Evolutionary conservation across 345 rosid species (phyloP).

Genomic region (Turritis glabra): DNA sequence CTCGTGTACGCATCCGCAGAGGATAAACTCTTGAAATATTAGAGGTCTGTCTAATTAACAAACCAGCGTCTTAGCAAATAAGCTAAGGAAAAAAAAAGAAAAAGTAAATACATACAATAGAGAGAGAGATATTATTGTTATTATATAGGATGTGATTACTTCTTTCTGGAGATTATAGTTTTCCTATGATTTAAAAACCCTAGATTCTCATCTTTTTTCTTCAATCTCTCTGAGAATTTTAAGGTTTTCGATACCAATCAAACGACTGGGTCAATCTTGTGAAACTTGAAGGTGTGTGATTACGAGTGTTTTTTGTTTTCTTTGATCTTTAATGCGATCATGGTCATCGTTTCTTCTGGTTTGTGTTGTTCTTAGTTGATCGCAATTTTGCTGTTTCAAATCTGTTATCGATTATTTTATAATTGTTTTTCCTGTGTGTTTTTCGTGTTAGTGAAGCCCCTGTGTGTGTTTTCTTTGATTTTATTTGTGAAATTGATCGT

Average conservation of each 20-base stretch:
- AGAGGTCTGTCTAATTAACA: slow-evolving; percentile 21
- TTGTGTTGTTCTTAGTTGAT: background rate
- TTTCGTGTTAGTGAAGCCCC: slow-evolving; percentile 18
- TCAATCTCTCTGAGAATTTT: slow-evolving; percentile 11
- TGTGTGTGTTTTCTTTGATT: background rate
- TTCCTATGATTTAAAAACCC: slow-evolving; percentile 27
- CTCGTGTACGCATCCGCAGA: background rate
- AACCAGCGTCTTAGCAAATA: slow-evolving; percentile 35
- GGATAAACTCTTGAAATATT: background rate
- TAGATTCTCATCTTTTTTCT: slow-evolving; percentile 27
- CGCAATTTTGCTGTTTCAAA: background rate
- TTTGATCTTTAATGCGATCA: slow-evolving; percentile 18
- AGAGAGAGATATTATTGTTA: background rate
- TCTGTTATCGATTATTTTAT: background rate
- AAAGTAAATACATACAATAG: slow-evolving; percentile 6
- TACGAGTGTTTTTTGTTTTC: background rate
- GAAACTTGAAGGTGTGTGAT: slow-evolving; percentile 24
- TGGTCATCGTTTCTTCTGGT: slow-evolving; percentile 19
- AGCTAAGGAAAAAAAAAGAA: slow-evolving; percentile 15
- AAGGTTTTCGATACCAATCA: slow-evolving; percentile 12
- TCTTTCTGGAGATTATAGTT: slow-evolving; percentile 17
- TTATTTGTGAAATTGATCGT: background rate
- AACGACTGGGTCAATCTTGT: slow-evolving; percentile 11
- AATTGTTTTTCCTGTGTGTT: background rate
- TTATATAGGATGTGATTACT: slow-evolving; percentile 8